These are phyloP conservation scores for Hydrangea macrophylla DNA, from an alignment of 148 eudicot species.

Conservation along the genomic window DNA sequence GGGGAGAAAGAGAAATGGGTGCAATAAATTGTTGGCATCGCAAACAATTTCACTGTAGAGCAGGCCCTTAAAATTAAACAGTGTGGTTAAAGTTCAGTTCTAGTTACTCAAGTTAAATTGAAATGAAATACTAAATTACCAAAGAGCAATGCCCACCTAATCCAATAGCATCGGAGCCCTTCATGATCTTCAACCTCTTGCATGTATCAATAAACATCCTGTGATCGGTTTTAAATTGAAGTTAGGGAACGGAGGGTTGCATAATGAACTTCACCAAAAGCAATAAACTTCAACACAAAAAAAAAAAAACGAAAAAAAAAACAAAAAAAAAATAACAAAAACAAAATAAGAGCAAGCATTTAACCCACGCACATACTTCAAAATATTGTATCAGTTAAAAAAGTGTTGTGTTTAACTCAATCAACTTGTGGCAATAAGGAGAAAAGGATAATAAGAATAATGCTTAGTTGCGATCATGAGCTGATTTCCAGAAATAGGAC, in stretches of 20 bases:
- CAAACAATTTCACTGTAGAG: not conserved
- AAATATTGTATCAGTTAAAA: not conserved
- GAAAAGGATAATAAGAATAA: no score
- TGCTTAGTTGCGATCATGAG: no score
- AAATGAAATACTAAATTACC: not conserved
- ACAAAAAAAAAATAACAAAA: no score
- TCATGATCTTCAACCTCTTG: constrained; percentile 80
- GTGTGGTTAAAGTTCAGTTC: constrained; percentile 4
- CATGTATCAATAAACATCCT: constrained; percentile 78
- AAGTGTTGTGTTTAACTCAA: no score
- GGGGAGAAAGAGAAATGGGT: not conserved
- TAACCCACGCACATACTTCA: no score
- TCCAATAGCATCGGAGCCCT: constrained; percentile 82
- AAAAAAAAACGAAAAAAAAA: no score
- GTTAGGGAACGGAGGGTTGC: not conserved
- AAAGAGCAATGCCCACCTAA: constrained; percentile 40
- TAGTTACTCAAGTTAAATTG: not conserved
- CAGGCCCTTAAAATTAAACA: not conserved
- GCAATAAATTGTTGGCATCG: not conserved
- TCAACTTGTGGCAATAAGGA: no score
- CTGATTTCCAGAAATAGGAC: no score
- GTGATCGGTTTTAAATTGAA: constrained; percentile 6
- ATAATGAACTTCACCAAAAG: not conserved
- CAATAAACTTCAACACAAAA: not conserved
- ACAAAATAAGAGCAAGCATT: no score